Conservation (phyloP, 345 rosid species). For the Hibiscus trionum region DNA sequence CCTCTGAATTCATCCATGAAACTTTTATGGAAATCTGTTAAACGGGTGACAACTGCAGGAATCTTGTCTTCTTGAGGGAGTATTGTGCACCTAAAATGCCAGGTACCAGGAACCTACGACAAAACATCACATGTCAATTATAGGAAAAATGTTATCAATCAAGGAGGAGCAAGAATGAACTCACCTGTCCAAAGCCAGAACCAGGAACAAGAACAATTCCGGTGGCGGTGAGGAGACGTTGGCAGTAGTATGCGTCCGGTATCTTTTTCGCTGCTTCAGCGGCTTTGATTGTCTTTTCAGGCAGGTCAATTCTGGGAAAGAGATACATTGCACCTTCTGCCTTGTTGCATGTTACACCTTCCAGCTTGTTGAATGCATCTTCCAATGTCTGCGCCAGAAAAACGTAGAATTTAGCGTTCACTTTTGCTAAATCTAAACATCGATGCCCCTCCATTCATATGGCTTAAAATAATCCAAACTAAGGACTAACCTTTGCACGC, state of each 20-base stretch:
- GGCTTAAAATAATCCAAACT: background rate
- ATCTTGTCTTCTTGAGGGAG: conserved; percentile 97
- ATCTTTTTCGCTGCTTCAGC: conserved; percentile 71
- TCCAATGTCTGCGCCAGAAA: conserved; percentile 51
- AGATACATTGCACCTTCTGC: conserved; percentile 99
- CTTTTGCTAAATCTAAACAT: background rate
- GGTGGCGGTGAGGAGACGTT: conserved; percentile 71
- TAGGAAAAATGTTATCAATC: background rate
- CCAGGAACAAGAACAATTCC: conserved; percentile 97
- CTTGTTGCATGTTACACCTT: conserved; percentile 87
- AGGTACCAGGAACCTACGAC: conserved; percentile 83
- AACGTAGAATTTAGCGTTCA: background rate
- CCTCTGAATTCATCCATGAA: conserved; percentile 75
- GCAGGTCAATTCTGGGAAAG: conserved; percentile 64
- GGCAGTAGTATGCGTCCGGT: conserved; percentile 82
- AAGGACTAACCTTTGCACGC: conserved; percentile 76
- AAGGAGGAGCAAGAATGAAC: background rate
- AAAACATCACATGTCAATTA: background rate
- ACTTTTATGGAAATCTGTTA: conserved; percentile 72
- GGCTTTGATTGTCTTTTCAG: conserved; percentile 75
- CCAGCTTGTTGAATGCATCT: conserved; percentile 73
- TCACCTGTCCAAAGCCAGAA: conserved; percentile 92
- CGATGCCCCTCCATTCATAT: background rate
- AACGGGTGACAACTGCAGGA: conserved; percentile 60
- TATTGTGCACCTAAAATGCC: conserved; percentile 99